phyloP scores from a whole-genome alignment of 2,329 filamentous ascomycete species.

The Curvularia spicifera region DNA sequence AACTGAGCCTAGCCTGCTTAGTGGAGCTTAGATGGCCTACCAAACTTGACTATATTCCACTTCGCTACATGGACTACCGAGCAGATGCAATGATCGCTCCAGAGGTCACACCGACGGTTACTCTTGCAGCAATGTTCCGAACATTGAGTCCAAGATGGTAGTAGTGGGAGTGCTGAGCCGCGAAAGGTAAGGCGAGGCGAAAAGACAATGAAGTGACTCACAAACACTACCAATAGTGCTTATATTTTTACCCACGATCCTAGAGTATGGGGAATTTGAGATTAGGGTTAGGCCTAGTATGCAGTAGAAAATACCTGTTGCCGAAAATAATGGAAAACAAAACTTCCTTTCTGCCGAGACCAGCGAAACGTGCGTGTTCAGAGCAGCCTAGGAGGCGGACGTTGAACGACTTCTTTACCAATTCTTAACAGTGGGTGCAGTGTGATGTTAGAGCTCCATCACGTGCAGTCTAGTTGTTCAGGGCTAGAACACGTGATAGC shows the following conservation, averaged over 20 bases:
- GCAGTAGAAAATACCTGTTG: not conserved
- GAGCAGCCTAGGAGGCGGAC: too few relatives aligned
- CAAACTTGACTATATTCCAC: not conserved
- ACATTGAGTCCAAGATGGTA: not conserved
- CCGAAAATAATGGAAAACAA: not conserved
- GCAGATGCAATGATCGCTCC: not conserved
- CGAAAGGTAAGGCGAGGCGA: too few relatives aligned
- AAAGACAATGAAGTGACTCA: not conserved
- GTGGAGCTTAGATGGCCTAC: not conserved
- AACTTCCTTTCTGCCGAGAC: not conserved
- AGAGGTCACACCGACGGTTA: constrained; percentile 52
- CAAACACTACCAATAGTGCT: not conserved
- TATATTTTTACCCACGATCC: not conserved
- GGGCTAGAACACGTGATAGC: not conserved
- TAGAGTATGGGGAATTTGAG: not conserved
- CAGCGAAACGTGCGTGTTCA: too few relatives aligned
- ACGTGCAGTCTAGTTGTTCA: not conserved
- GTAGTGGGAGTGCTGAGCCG: not conserved
- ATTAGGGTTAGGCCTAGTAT: not conserved
- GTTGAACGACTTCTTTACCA: not conserved
- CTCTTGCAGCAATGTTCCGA: constrained; percentile 55
- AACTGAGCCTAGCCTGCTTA: not conserved
- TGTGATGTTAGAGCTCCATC: not conserved
- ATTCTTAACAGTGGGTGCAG: not conserved
- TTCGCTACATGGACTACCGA: not conserved